phyloP scores from a whole-genome alignment of 2,329 filamentous ascomycete species.

The Ceratocystiopsis sp. region DNA sequence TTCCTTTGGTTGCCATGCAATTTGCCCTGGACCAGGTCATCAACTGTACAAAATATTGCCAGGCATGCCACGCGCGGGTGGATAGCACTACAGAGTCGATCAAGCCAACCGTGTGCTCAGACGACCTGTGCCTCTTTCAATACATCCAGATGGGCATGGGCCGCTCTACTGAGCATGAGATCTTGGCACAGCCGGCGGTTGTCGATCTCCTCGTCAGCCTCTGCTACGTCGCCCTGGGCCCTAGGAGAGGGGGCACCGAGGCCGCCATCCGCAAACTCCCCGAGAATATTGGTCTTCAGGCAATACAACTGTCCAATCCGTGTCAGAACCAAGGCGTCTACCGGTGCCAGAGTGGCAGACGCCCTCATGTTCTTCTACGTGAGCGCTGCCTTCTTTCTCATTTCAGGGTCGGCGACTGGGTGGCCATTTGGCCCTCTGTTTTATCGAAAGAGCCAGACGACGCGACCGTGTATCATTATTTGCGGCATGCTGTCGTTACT shows the following conservation, averaged over 20 bases:
- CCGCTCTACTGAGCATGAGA: constrained; percentile 70
- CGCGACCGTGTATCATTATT: too few species aligned
- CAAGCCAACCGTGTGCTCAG: constrained; percentile 65
- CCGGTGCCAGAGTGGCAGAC: constrained; percentile 9
- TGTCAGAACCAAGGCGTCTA: constrained; percentile 10
- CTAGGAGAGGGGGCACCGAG: too few species aligned
- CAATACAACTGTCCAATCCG: neutral
- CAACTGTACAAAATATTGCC: constrained; percentile 71
- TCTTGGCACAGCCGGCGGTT: constrained; percentile 60
- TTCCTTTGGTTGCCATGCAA: constrained; percentile 48
- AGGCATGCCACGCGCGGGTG: constrained; percentile 62
- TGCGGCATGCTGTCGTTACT: neutral
- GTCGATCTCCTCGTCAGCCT: constrained; percentile 75
- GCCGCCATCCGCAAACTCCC: too few species aligned
- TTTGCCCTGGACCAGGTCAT: constrained; percentile 63
- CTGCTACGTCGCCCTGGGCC: constrained; percentile 41
- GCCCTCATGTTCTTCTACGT: neutral
- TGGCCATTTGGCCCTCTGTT: neutral
- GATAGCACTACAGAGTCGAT: constrained; percentile 48
- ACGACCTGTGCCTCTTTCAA: constrained; percentile 65
- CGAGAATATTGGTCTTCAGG: too few species aligned
- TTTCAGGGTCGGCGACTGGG: constrained; percentile 2
- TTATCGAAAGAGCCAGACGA: too few species aligned
- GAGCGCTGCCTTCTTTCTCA: neutral
- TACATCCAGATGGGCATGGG: constrained; percentile 79